These are phyloP conservation scores for Trametes polyzona DNA, from an alignment of 1,284 basidiomycete species.

Conservation along the genomic window DNA sequence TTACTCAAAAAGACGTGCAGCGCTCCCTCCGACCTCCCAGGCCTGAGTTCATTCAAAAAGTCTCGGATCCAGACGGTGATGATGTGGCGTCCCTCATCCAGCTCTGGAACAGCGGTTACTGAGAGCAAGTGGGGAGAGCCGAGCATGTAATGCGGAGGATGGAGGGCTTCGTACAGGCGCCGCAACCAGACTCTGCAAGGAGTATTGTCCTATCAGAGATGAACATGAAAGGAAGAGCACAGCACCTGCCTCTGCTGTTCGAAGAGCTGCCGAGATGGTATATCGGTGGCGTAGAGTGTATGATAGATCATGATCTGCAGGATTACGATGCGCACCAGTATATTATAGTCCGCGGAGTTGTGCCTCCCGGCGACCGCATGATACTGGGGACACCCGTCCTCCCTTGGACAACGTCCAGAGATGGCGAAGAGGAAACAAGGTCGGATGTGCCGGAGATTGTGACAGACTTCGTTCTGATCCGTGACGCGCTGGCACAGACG, in stretches of 20 bases:
- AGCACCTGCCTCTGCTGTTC: conserved; percentile 6
- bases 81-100: conserved; percentile 37
- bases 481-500: conserved; percentile 38
- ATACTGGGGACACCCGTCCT: conserved; percentile 39
- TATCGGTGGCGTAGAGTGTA: conserved; percentile 31
- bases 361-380: conserved; percentile 39
- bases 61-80: conserved; percentile 47
- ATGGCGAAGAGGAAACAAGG: conserved; percentile 45
- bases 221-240: neutral
- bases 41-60: conserved; percentile 36
- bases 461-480: conserved; percentile 41
- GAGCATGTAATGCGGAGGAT: conserved; percentile 25
- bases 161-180: conserved; percentile 29
- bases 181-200: conserved; percentile 29
- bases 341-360: conserved; percentile 43
- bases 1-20: conserved; percentile 5
- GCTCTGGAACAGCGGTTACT: conserved; percentile 40
- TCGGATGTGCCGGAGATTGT: conserved; percentile 36
- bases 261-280: conserved; percentile 1
- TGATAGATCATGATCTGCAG: conserved; percentile 54
- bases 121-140: conserved; percentile 38
- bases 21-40: neutral
- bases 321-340: conserved; percentile 48
- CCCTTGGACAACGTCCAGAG: conserved; percentile 39
- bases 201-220: neutral